phyloP scores from a whole-genome alignment of 305 asterid genomes.

The Fraxinus dipetala region DNA sequence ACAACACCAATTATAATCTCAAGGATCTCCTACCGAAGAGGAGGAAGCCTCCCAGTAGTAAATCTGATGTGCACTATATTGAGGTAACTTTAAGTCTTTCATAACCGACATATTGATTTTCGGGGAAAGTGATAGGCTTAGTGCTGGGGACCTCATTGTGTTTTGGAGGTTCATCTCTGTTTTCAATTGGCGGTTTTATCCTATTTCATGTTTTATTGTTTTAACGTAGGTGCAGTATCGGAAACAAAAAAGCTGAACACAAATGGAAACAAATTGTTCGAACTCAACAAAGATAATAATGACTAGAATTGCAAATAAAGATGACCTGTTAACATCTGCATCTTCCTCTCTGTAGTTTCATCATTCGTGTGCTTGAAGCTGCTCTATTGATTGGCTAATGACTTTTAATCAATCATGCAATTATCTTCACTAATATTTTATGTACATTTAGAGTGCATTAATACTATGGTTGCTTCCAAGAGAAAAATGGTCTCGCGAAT shows the following conservation, averaged over 20 bases:
- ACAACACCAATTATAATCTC: conserved; percentile 50
- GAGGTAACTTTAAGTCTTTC: conserved; percentile 45
- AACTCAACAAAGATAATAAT: not conserved
- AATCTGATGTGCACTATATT: conserved; percentile 54
- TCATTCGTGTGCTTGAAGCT: not conserved
- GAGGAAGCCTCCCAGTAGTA: conserved; percentile 33
- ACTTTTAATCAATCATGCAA: not conserved
- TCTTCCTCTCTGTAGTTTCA: not conserved
- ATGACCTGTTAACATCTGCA: not conserved
- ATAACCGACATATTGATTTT: not conserved
- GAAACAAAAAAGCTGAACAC: not conserved
- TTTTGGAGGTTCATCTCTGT: not conserved
- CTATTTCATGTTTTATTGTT: not conserved
- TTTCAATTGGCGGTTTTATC: not conserved
- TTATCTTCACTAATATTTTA: not conserved
- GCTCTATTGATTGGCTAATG: not conserved
- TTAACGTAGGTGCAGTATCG: not conserved
- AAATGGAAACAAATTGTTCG: not conserved
- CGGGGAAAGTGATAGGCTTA: not conserved
- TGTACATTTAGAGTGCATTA: not conserved
- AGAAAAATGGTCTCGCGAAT: not conserved
- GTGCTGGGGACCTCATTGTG: not conserved
- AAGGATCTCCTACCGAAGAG: conserved; percentile 51
- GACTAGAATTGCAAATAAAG: not conserved
- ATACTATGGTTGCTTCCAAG: not conserved